Percentiles rank a stretch among this genome's conserved stretches.
Conservation (phyloP, 768 basidiomycete species). For the Austroboletus eburneus region DNA sequence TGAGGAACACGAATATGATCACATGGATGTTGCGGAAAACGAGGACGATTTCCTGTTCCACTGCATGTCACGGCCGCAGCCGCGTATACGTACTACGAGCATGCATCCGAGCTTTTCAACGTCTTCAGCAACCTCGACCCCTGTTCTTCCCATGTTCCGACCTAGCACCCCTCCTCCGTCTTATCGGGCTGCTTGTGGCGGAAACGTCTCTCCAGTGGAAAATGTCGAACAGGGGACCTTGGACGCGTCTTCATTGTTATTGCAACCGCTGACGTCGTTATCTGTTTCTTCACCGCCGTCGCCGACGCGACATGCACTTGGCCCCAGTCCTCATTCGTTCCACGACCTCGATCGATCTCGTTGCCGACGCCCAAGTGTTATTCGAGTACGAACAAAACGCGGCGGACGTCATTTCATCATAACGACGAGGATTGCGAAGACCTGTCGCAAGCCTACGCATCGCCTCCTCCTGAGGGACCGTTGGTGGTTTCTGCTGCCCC, state of each 20-base stretch:
- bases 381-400: conserved; percentile 6
- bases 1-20: background rate
- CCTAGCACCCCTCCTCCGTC: conserved; percentile 26
- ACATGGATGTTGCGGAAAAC: conserved; percentile 5
- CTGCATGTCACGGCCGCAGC: conserved; percentile 12
- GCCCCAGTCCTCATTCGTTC: conserved; percentile 10
- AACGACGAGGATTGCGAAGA: conserved; percentile 25
- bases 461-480: conserved; percentile 29
- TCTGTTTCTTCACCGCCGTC: conserved; percentile 11
- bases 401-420: conserved; percentile 14
- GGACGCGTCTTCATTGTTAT: conserved; percentile 24
- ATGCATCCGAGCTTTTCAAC: conserved; percentile 20
- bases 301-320: conserved; percentile 10
- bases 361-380: conserved; percentile 13
- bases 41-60: conserved; percentile 25
- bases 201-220: background rate
- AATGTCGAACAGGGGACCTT: conserved; percentile 8
- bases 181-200: conserved; percentile 14
- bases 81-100: conserved; percentile 29
- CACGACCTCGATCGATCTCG: conserved; percentile 26
- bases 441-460: conserved; percentile 27
- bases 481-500: conserved; percentile 15
- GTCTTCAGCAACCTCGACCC: conserved; percentile 1
- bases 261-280: conserved; percentile 24
- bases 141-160: conserved; percentile 20